These are phyloP conservation scores for Raffaelea ambrosiae DNA, from an alignment of 2,329 filamentous ascomycete genomes.

Conservation along the genomic window DNA sequence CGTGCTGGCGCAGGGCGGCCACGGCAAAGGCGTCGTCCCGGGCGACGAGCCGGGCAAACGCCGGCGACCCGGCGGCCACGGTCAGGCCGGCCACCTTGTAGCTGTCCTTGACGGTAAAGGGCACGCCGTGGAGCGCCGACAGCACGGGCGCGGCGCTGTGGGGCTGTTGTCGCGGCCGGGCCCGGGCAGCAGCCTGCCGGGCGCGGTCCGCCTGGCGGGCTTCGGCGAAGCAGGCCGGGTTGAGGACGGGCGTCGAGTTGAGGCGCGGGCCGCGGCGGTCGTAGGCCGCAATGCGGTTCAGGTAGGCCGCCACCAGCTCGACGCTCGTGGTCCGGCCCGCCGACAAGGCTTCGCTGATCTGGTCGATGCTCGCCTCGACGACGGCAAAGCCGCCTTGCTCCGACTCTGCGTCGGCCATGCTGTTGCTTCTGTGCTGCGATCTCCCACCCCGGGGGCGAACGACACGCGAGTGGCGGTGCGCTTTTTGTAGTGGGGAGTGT, in stretches of 20 bases:
- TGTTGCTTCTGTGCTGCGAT: too few relatives aligned
- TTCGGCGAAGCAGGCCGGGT: neutral
- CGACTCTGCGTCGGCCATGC: too few relatives aligned
- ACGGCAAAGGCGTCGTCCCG: neutral
- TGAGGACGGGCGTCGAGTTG: neutral
- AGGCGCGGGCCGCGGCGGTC: neutral
- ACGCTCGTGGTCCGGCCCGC: neutral
- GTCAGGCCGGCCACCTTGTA: neutral
- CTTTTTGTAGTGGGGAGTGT: too few relatives aligned
- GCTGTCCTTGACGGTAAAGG: neutral
- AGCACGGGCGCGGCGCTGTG: too few relatives aligned
- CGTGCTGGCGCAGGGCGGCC: neutral
- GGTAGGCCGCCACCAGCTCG: neutral
- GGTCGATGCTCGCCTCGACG: neutral
- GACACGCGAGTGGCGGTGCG: too few relatives aligned
- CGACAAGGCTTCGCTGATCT: neutral
- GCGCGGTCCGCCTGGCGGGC: neutral
- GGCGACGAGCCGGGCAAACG: neutral
- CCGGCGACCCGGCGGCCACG: neutral
- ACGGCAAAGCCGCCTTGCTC: too few relatives aligned
- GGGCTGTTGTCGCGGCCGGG: neutral
- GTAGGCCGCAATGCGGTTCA: neutral
- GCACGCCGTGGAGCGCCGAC: too few relatives aligned
- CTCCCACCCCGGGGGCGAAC: too few relatives aligned
- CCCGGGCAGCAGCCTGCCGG: too few relatives aligned